Evolutionary conservation across 2,329 filamentous ascomycete genomes (phyloP).

Genomic region (Neofusicoccum umdonicola): DNA sequence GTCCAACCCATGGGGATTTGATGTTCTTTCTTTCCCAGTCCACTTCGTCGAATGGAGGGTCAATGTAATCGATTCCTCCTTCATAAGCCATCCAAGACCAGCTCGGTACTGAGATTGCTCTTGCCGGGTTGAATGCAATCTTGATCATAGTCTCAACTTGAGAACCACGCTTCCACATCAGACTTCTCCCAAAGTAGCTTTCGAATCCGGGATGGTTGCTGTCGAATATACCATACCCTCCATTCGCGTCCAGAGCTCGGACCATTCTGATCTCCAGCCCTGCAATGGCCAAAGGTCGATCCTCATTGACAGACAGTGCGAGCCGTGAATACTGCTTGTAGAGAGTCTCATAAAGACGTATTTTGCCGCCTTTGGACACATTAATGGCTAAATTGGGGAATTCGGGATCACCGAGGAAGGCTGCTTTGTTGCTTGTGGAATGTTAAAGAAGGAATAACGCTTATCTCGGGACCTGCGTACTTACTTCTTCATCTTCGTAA

Average conservation of each 20-base stretch:
- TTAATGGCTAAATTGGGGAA: background rate
- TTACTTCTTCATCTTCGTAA: conserved; percentile 24
- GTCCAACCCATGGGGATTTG: background rate
- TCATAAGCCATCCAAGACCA: conserved; percentile 16
- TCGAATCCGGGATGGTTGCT: background rate
- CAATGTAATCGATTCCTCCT: conserved; percentile 16
- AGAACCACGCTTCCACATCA: background rate
- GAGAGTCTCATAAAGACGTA: background rate
- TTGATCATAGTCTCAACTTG: background rate
- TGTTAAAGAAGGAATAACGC: background rate
- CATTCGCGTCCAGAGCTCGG: conserved; percentile 22
- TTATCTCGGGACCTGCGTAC: conserved; percentile 16
- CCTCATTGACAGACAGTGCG: conserved; percentile 7
- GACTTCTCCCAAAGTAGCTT: background rate
- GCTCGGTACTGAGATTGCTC: background rate
- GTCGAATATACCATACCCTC: conserved; percentile 35
- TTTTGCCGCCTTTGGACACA: background rate
- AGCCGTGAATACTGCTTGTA: background rate
- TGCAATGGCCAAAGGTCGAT: conserved; percentile 33
- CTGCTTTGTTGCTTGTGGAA: background rate
- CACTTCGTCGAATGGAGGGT: conserved; percentile 1
- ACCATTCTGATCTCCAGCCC: conserved; percentile 33
- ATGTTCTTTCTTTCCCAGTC: background rate
- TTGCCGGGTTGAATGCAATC: background rate
- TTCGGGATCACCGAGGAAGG: background rate